These are phyloP conservation scores for Aureobasidium pullulans DNA, from an alignment of 2,329 filamentous ascomycete species.

Conservation along the genomic window DNA sequence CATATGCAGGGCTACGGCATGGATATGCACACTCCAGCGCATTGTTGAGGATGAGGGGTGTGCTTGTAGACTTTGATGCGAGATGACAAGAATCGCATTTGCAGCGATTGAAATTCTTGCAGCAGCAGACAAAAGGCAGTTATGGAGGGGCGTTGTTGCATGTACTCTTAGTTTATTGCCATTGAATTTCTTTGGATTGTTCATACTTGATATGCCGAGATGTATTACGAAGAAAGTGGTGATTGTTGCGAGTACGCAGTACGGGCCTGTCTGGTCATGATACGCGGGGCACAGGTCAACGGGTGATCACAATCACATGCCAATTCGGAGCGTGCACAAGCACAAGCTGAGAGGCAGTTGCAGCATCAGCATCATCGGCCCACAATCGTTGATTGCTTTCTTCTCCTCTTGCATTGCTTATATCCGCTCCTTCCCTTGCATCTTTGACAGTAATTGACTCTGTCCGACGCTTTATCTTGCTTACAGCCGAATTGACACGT, in stretches of 20 bases:
- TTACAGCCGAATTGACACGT: background rate
- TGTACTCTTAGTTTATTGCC: slow-evolving; percentile 10
- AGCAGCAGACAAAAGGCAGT: background rate
- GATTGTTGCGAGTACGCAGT: background rate
- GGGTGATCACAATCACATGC: slow-evolving; percentile 6
- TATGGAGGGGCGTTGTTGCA: slow-evolving; percentile 2
- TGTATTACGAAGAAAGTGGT: background rate
- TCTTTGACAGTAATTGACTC: background rate
- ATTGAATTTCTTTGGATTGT: slow-evolving; percentile 1
- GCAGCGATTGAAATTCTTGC: background rate
- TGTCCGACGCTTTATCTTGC: background rate
- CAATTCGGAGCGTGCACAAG: background rate
- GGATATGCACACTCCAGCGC: background rate
- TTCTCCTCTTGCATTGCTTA: background rate
- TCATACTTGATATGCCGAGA: background rate
- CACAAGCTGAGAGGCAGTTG: background rate
- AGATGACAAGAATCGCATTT: background rate
- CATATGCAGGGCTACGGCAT: slow-evolving; percentile 6
- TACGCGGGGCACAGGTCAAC: background rate
- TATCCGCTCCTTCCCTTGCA: background rate
- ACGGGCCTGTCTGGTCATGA: background rate
- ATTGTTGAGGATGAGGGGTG: slow-evolving; percentile 10
- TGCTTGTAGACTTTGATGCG: background rate
- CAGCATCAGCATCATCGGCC: slow-evolving; percentile 3
- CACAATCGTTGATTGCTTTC: background rate